Conservation (phyloP, 2,329 filamentous ascomycete species). For the Penicillium decumbens region DNA sequence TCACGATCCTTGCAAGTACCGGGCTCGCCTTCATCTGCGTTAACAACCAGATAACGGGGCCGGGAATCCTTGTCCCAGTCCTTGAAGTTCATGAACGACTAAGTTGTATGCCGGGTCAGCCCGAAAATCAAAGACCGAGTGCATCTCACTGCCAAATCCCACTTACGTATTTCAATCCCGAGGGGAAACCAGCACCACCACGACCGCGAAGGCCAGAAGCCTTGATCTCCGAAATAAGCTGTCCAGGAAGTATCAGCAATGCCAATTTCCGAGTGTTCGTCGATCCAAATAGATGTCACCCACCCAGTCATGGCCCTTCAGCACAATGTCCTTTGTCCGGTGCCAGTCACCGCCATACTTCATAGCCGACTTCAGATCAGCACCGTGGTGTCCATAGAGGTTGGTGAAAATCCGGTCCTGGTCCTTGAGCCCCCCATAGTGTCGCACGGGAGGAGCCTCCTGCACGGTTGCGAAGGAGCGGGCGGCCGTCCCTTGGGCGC, state of each 20-base stretch:
- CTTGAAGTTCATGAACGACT: conserved; percentile 99
- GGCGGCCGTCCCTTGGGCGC: conserved; percentile 37
- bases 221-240: conserved; percentile 97
- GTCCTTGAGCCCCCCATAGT: conserved; percentile 83
- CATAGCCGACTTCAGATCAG: conserved; percentile 88
- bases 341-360: conserved; percentile 99
- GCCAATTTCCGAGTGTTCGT: not conserved
- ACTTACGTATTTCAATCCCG: conserved; percentile 96
- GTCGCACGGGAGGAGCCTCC: conserved; percentile 58
- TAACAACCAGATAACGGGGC: conserved; percentile 94
- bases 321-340: conserved; percentile 96
- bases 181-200: conserved; percentile 96
- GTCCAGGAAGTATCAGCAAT: conserved; percentile 24
- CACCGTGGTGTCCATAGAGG: conserved; percentile 86
- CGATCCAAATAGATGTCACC: conserved; percentile 12
- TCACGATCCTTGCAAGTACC: conserved; percentile 99
- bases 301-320: conserved; percentile 95
- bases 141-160: conserved; percentile 8
- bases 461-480: conserved; percentile 78
- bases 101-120: conserved; percentile 19
- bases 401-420: conserved; percentile 99
- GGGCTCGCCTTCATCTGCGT: conserved; percentile 96
- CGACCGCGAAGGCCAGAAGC: conserved; percentile 90
- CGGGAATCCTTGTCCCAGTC: conserved; percentile 98
- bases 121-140: conserved; percentile 6